These are phyloP conservation scores for Wakefieldia striispora DNA, from an alignment of 768 basidiomycete genomes.

Conservation along the genomic window DNA sequence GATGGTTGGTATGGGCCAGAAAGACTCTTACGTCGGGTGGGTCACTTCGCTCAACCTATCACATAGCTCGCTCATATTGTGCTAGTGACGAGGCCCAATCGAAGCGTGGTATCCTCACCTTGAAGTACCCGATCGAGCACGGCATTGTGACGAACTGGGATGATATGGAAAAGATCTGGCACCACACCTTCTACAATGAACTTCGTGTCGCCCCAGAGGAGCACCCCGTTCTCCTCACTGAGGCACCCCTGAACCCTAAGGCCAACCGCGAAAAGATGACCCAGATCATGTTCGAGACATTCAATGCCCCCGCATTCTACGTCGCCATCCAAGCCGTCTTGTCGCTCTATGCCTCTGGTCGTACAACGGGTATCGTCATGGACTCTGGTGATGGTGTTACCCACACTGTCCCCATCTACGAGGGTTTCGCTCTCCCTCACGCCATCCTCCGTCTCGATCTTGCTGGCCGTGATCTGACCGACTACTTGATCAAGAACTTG, in stretches of 20 bases:
- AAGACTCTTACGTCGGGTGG: conserved; percentile 94
- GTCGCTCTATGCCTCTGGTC: conserved; percentile 87
- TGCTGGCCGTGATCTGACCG: conserved; percentile 90
- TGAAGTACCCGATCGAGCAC: conserved; percentile 94
- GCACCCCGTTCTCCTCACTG: conserved; percentile 69
- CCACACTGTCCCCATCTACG: conserved; percentile 96
- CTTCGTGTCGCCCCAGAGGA: conserved; percentile 77
- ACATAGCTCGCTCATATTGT: conserved; percentile 11
- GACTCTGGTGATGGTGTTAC: conserved; percentile 97
- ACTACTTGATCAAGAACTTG: conserved; percentile 77
- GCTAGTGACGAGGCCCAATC: conserved; percentile 86
- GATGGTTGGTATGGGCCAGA: conserved; percentile 97
- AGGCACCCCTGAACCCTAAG: conserved; percentile 73
- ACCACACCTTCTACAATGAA: conserved; percentile 92
- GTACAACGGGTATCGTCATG: conserved; percentile 92
- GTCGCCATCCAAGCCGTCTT: conserved; percentile 73
- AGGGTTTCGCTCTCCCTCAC: conserved; percentile 90
- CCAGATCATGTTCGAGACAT: conserved; percentile 80
- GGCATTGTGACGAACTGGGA: conserved; percentile 98
- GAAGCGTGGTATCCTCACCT: conserved; percentile 90
- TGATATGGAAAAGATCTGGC: conserved; percentile 99
- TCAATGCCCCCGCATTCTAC: conserved; percentile 74
- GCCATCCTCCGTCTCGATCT: conserved; percentile 91
- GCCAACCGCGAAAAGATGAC: conserved; percentile 75
- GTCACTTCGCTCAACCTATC: conserved; percentile 2